A percentile compares a stretch with the other conserved stretches of the same genome.
Conservation (phyloP, 768 basidiomycete species). For the Gloeostereum incarnatum region DNA sequence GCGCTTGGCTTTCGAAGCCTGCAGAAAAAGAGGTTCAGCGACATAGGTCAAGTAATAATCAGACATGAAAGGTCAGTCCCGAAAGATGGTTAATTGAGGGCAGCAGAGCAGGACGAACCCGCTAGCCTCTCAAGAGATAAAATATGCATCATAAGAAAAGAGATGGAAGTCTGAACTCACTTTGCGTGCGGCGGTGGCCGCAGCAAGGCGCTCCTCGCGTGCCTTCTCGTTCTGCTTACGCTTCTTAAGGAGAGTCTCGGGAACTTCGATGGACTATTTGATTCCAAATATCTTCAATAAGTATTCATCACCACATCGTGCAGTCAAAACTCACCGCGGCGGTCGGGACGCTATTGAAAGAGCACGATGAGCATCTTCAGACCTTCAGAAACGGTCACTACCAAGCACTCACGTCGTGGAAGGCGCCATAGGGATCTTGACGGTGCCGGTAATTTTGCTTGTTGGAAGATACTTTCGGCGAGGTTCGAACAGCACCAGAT, state of each 20-base stretch:
- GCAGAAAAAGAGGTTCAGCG: constrained; percentile 8
- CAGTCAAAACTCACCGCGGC: constrained; percentile 37
- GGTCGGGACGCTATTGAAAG: constrained; percentile 36
- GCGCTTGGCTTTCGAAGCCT: constrained; percentile 89
- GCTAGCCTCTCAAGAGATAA: constrained; percentile 76
- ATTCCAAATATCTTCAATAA: not conserved
- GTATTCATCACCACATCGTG: constrained; percentile 13
- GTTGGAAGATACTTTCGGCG: not conserved
- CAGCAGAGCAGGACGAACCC: constrained; percentile 62
- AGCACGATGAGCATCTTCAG: constrained; percentile 7
- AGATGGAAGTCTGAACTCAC: constrained; percentile 33
- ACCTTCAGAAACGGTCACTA: not conserved
- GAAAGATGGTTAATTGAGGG: constrained; percentile 96
- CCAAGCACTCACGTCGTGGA: constrained; percentile 41
- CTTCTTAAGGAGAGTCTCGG: constrained; percentile 99
- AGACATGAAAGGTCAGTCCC: constrained; percentile 52
- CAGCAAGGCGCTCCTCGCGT: constrained; percentile 84
- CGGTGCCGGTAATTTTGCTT: constrained; percentile 10
- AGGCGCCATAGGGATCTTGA: constrained; percentile 47
- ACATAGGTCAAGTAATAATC: not conserved
- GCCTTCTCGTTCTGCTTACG: constrained; percentile 97
- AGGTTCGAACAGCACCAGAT: not conserved
- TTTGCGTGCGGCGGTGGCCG: constrained; percentile 81
- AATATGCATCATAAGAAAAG: constrained; percentile 72
- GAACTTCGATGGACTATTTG: constrained; percentile 82